A percentile compares a stretch with the other conserved stretches of the same genome.
Evolutionary conservation across 495 filamentous ascomycete species (phyloP).

Genomic region (Cercophora samala): DNA sequence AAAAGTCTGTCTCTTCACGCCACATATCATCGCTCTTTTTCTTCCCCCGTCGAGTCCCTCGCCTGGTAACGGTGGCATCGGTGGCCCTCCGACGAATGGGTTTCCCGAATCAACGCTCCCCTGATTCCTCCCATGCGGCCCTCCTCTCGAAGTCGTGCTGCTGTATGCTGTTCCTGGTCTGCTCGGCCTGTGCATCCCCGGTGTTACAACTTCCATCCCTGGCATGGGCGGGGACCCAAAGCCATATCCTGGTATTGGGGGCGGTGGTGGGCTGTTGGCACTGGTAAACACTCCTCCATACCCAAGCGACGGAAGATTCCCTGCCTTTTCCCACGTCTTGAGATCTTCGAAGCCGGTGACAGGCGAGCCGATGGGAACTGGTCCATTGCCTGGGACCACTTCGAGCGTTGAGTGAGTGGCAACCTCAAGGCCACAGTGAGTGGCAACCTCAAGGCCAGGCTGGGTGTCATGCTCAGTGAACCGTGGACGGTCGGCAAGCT

Average conservation of each 20-base stretch:
- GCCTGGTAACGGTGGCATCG: slow-evolving; percentile 10
- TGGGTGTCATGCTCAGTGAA: slow-evolving; percentile 9
- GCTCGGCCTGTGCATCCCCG: not conserved
- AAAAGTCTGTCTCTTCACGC: slow-evolving; percentile 9
- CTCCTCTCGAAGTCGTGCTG: not conserved
- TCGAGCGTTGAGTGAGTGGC: slow-evolving; percentile 16
- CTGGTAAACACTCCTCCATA: not conserved
- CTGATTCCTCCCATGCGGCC: not conserved
- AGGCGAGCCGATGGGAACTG: not conserved
- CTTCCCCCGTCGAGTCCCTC: not conserved
- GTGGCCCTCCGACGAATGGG: not conserved
- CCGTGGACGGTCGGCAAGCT: slow-evolving; percentile 9
- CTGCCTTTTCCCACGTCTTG: slow-evolving; percentile 2
- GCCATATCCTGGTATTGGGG: not conserved
- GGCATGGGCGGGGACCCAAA: not conserved
- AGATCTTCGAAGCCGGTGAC: not conserved
- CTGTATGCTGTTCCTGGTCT: slow-evolving; percentile 1
- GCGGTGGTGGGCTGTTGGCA: not conserved
- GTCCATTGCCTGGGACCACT: not conserved
- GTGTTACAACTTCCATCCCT: not conserved
- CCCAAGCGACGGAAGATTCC: not conserved
- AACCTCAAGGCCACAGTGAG: slow-evolving; percentile 17
- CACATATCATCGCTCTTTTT: slow-evolving; percentile 8
- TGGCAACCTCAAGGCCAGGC: slow-evolving; percentile 15
- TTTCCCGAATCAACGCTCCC: slow-evolving; percentile 1